Conservation (phyloP, 2,329 filamentous ascomycete genomes). For the Aspergillus quadrilineatus region DNA sequence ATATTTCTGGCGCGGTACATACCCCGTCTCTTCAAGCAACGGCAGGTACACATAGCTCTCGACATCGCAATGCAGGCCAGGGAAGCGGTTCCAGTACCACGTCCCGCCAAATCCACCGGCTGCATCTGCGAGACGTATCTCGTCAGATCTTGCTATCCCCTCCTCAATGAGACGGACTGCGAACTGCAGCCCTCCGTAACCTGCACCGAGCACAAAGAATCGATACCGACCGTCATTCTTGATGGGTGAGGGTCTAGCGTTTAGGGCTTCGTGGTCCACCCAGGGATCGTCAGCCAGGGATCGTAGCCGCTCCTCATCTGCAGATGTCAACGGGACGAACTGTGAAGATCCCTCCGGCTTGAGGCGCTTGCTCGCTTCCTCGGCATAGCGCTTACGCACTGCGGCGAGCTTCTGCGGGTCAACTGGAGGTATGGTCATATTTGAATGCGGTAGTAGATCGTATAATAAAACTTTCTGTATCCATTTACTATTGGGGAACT, state of each 20-base stretch:
- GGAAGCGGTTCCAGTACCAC: conserved; percentile 53
- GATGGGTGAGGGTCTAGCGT: neutral
- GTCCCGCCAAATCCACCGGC: conserved; percentile 21
- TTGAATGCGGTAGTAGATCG: no score
- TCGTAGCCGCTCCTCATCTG: neutral
- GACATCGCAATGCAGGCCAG: conserved; percentile 55
- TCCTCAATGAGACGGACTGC: neutral
- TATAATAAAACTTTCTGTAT: no score
- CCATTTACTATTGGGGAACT: no score
- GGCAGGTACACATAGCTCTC: conserved; percentile 48
- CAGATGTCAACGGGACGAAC: neutral
- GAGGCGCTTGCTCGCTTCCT: neutral
- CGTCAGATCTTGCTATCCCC: neutral
- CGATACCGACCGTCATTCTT: neutral
- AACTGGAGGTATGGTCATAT: no score
- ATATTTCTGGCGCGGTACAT: conserved; percentile 13
- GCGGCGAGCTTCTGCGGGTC: neutral
- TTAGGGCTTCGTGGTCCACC: neutral
- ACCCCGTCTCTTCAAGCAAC: conserved; percentile 17
- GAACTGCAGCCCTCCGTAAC: neutral
- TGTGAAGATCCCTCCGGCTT: neutral
- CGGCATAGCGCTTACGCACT: neutral
- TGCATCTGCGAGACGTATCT: neutral
- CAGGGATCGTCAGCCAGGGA: neutral
- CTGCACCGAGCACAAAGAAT: neutral